These are phyloP conservation scores for Boletus tomentosulus DNA, from an alignment of 768 basidiomycete species.

Conservation along the genomic window DNA sequence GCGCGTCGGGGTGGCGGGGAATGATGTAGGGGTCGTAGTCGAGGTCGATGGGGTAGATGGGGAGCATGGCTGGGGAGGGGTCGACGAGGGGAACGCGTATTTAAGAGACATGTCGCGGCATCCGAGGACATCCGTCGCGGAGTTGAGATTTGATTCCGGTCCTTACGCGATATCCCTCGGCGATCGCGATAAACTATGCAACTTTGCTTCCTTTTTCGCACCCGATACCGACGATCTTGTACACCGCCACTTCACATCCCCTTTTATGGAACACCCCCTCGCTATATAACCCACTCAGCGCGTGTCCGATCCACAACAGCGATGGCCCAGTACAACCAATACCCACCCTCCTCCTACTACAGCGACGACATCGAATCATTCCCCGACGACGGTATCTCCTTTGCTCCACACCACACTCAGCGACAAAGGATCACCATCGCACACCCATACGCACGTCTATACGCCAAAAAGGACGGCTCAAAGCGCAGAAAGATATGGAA, in stretches of 20 bases:
- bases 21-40: conserved; percentile 10
- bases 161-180: not conserved
- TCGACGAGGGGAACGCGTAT: not conserved
- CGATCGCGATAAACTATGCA: not conserved
- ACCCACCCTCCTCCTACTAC: conserved; percentile 4
- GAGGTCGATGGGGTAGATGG: conserved; percentile 1
- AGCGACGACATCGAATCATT: conserved; percentile 10
- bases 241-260: conserved; percentile 5
- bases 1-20: conserved; percentile 1
- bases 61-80: conserved; percentile 3
- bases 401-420: conserved; percentile 10
- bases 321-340: conserved; percentile 17
- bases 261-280: conserved; percentile 11
- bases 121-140: conserved; percentile 29
- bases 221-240: conserved; percentile 20
- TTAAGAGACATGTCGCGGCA: not conserved
- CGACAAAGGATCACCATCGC: conserved; percentile 36
- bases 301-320: conserved; percentile 6
- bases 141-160: conserved; percentile 21
- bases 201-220: not conserved
- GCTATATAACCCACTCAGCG: conserved; percentile 17
- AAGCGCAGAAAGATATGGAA: conserved; percentile 78
- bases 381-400: conserved; percentile 23
- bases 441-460: conserved; percentile 68
- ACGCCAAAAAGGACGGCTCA: conserved; percentile 56